Percentiles rank a stretch among this genome's conserved stretches.
These are phyloP conservation scores for Botryotinia calthae DNA, from an alignment of 2,329 filamentous ascomycete genomes.

Conservation along the genomic window DNA sequence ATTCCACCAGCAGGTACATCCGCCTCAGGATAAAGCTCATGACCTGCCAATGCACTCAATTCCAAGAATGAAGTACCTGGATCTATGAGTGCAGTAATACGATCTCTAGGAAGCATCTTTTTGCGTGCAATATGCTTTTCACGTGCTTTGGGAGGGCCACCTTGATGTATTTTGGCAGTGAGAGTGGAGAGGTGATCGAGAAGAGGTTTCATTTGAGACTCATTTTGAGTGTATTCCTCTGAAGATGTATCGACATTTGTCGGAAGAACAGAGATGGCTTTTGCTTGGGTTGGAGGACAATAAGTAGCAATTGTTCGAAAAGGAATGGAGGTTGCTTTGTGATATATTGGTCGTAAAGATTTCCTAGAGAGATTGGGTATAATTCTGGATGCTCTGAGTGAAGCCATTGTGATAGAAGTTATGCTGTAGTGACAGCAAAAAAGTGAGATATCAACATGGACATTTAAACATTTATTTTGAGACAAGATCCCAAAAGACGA, in stretches of 20 bases:
- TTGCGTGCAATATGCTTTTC: conserved; percentile 84
- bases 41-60: conserved; percentile 85
- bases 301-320: conserved; percentile 62
- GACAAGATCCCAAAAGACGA: neutral
- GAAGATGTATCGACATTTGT: conserved; percentile 74
- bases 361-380: conserved; percentile 46
- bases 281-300: conserved; percentile 76
- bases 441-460: conserved; percentile 27
- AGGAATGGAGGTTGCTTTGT: conserved; percentile 28
- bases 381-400: conserved; percentile 48
- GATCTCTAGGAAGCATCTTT: conserved; percentile 93
- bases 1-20: conserved; percentile 89
- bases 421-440: conserved; percentile 26
- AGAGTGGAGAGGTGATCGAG: conserved; percentile 67
- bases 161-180: conserved; percentile 68
- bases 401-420: conserved; percentile 44
- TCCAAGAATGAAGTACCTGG: conserved; percentile 89
- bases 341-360: conserved; percentile 40
- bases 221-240: conserved; percentile 78
- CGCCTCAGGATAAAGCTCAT: conserved; percentile 81
- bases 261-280: conserved; percentile 76
- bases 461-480: neutral
- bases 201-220: conserved; percentile 70
- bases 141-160: conserved; percentile 76
- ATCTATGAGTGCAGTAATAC: conserved; percentile 83